phyloP scores from a whole-genome alignment of 73 alveolate species.

The Stentor roeselii region DNA sequence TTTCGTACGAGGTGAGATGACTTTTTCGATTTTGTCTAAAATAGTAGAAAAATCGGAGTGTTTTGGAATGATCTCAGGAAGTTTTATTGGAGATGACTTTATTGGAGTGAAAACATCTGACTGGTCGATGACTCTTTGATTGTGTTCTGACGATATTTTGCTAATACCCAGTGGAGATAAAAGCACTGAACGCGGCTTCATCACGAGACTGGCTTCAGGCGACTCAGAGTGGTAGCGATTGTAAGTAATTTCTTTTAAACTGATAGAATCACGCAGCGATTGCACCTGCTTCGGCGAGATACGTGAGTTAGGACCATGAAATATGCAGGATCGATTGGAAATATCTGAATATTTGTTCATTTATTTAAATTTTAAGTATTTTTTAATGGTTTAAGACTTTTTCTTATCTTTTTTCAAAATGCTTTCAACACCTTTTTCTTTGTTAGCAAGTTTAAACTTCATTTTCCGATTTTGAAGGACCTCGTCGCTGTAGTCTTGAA shows the following conservation, averaged over 20 bases:
- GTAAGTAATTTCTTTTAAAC: too few species aligned
- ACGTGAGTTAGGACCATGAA: too few species aligned
- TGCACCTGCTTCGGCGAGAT: too few species aligned
- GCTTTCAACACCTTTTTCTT: not conserved
- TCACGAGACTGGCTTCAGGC: too few species aligned
- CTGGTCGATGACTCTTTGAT: not conserved
- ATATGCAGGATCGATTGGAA: too few species aligned
- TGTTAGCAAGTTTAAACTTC: not conserved
- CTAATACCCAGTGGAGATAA: not conserved
- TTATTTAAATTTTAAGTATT: too few species aligned
- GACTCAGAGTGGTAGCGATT: too few species aligned
- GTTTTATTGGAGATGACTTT: not conserved
- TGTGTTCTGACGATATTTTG: not conserved
- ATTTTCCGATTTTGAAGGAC: not conserved
- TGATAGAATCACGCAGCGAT: too few species aligned
- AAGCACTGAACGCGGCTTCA: too few species aligned
- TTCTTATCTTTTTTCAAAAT: not conserved
- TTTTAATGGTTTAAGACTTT: too few species aligned
- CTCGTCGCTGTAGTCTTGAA: not conserved
- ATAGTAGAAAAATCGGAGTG: not conserved
- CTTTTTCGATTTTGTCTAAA: not conserved
- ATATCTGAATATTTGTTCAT: too few species aligned
- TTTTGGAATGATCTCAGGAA: not conserved
- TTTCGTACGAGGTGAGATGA: not conserved
- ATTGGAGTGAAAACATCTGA: not conserved